phyloP scores from a whole-genome alignment of 2,329 filamentous ascomycete genomes.

The Scopulariopsis brevicaulis region DNA sequence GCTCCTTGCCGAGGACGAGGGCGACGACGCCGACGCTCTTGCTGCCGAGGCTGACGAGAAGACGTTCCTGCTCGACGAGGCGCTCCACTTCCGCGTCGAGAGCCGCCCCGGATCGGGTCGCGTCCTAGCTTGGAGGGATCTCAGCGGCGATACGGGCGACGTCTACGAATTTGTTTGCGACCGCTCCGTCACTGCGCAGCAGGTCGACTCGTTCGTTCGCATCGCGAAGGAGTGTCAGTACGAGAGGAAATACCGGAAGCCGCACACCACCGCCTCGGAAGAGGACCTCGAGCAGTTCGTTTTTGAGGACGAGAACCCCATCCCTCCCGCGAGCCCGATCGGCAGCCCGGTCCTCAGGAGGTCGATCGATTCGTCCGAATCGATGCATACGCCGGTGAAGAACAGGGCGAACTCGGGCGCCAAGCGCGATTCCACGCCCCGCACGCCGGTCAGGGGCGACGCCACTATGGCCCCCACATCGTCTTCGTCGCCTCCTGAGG shows the following conservation, averaged over 20 bases:
- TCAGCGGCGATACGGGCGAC: conserved; percentile 87
- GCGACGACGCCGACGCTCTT: conserved; percentile 70
- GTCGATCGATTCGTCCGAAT: conserved; percentile 45
- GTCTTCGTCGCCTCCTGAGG: conserved; percentile 41
- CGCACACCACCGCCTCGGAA: conserved; percentile 68
- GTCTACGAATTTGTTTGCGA: conserved; percentile 99
- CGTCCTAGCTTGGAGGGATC: conserved; percentile 86
- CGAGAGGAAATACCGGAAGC: conserved; percentile 85
- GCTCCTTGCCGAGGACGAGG: conserved; percentile 78
- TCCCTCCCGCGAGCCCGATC: conserved; percentile 52
- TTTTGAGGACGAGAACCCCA: conserved; percentile 55
- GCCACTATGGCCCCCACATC: not conserved
- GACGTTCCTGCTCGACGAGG: conserved; percentile 89
- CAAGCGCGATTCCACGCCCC: conserved; percentile 26
- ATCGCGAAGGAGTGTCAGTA: conserved; percentile 90
- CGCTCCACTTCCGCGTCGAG: conserved; percentile 77
- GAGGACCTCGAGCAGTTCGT: conserved; percentile 73
- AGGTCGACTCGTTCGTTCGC: conserved; percentile 70
- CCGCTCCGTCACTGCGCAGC: conserved; percentile 51
- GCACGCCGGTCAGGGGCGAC: conserved; percentile 5
- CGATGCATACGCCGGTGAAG: conserved; percentile 36
- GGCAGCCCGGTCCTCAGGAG: conserved; percentile 44
- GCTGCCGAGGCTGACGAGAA: conserved; percentile 87
- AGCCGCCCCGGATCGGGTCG: conserved; percentile 70
- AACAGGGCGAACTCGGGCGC: conserved; percentile 30